Percentiles rank a stretch among this genome's conserved stretches.
phyloP scores from a whole-genome alignment of 2,329 filamentous ascomycete genomes.

The Macroventuria anomochaeta region DNA sequence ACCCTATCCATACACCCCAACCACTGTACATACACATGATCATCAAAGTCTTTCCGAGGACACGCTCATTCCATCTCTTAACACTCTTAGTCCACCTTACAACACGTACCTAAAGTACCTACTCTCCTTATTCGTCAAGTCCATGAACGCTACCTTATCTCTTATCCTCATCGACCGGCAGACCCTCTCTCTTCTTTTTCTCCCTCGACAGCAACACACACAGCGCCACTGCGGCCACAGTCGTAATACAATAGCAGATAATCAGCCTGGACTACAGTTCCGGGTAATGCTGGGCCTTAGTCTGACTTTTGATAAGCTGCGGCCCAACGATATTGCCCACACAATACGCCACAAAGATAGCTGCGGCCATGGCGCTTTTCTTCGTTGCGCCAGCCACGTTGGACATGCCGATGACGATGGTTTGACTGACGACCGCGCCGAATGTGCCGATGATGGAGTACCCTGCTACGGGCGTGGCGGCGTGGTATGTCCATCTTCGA shows the following conservation, averaged over 20 bases:
- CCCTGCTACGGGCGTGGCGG: conserved; percentile 70
- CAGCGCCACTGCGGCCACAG: conserved; percentile 61
- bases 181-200: conserved; percentile 56
- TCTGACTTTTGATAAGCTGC: conserved; percentile 71
- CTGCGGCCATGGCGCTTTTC: conserved; percentile 76
- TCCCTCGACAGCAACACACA: conserved; percentile 63
- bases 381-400: conserved; percentile 80
- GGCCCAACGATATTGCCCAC: conserved; percentile 79
- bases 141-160: conserved; percentile 55
- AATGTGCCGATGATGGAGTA: conserved; percentile 78
- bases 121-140: conserved; percentile 65
- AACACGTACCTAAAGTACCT: conserved; percentile 63
- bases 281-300: conserved; percentile 71
- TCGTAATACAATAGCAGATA: conserved; percentile 68
- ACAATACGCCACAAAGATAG: conserved; percentile 77
- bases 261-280: conserved; percentile 74
- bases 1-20: too few relatives aligned
- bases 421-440: conserved; percentile 71
- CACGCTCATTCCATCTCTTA: too few relatives aligned
- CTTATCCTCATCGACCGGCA: conserved; percentile 65
- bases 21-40: too few relatives aligned
- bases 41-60: too few relatives aligned
- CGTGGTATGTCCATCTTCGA: conserved; percentile 64
- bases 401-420: conserved; percentile 64
- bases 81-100: conserved; percentile 7